Conservation (phyloP, 441 rosid genomes). For the Brassica balearica region DNA sequence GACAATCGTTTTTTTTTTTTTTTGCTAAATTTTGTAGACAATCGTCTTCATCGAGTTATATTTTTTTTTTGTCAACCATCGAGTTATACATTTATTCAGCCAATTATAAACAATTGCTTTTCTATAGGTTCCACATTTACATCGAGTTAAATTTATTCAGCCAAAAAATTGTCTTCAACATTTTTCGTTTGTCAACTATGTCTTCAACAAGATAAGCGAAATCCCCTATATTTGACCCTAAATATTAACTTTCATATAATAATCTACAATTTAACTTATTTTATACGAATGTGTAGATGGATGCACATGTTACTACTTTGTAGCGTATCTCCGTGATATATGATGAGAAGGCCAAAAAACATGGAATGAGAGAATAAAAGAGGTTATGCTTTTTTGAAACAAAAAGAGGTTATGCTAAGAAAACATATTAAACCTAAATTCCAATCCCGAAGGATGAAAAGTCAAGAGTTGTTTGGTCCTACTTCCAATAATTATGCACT, state of each 20-base stretch:
- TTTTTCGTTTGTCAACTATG: not conserved
- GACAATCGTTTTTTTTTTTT: too few relatives aligned
- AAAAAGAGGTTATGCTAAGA: constrained; percentile 51
- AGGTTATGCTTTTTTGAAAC: constrained; percentile 37
- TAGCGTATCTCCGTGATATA: not conserved
- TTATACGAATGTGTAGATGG: not conserved
- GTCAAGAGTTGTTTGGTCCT: constrained; percentile 61
- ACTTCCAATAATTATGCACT: constrained; percentile 61
- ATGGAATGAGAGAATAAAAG: constrained; percentile 43
- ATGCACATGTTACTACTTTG: not conserved
- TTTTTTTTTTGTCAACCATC: too few relatives aligned
- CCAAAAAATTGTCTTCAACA: not conserved
- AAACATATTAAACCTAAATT: constrained; percentile 62
- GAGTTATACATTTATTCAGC: too few relatives aligned
- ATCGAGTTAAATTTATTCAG: not conserved
- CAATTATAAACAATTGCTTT: too few relatives aligned
- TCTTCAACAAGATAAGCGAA: not conserved
- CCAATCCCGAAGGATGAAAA: constrained; percentile 51
- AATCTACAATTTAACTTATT: not conserved
- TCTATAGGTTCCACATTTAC: not conserved
- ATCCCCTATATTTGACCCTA: not conserved
- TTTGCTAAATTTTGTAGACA: too few relatives aligned
- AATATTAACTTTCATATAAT: not conserved
- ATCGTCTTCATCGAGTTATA: not conserved
- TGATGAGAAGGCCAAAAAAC: constrained; percentile 1